Percentiles rank a stretch among this genome's conserved stretches.
Evolutionary conservation across 768 basidiomycete genomes (phyloP).

Genomic region (Kwoniella europaea): DNA sequence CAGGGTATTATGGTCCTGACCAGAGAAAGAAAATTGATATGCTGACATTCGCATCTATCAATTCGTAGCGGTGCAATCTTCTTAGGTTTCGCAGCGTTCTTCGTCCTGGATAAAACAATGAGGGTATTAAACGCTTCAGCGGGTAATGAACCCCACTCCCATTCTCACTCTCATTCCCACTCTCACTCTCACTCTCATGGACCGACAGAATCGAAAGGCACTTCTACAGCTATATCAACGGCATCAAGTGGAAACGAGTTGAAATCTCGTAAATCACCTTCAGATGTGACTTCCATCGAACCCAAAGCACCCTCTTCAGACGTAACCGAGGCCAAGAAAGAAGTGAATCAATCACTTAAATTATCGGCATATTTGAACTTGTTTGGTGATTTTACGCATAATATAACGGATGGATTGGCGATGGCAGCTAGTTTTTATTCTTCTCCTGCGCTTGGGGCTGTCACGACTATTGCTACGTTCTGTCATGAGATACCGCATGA

Average conservation of each 20-base stretch:
- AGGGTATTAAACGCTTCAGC: constrained; percentile 74
- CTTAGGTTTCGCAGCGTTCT: constrained; percentile 84
- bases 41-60: not conserved
- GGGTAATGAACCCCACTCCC: constrained; percentile 62
- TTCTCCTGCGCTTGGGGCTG: constrained; percentile 89
- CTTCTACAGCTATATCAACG: constrained; percentile 24
- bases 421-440: constrained; percentile 98
- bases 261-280: constrained; percentile 57
- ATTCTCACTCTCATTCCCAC: constrained; percentile 66
- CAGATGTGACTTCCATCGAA: constrained; percentile 32
- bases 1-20: too few relatives aligned
- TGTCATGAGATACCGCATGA: constrained; percentile 95
- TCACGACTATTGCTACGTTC: constrained; percentile 92
- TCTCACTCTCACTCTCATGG: constrained; percentile 61
- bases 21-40: too few relatives aligned
- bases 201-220: constrained; percentile 54
- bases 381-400: constrained; percentile 89
- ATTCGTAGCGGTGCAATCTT: constrained; percentile 67
- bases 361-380: constrained; percentile 90
- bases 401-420: constrained; percentile 93
- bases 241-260: constrained; percentile 13
- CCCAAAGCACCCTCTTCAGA: constrained; percentile 20
- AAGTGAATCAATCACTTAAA: constrained; percentile 62
- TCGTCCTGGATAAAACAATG: constrained; percentile 89
- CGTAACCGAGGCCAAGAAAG: not conserved